phyloP scores from a whole-genome alignment of 2,329 filamentous ascomycete genomes.

The Juglanconis oblonga region DNA sequence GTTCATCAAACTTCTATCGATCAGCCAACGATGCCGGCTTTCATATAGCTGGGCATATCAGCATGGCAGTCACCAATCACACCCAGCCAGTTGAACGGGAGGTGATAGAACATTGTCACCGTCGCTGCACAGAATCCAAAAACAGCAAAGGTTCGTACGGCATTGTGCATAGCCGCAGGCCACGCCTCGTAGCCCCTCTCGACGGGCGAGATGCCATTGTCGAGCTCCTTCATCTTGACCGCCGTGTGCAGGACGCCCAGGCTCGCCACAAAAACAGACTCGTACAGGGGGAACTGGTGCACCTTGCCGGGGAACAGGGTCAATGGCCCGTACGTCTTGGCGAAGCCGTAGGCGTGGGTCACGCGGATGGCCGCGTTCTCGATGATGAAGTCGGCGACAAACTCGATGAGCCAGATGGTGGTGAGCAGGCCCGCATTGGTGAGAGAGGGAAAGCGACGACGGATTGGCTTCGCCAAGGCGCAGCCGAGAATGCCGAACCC shows the following conservation, averaged over 20 bases:
- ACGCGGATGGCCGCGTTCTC: neutral
- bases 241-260: neutral
- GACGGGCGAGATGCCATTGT: neutral
- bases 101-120: neutral
- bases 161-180: neutral
- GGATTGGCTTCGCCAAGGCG: neutral
- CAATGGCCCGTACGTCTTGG: neutral
- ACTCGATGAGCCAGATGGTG: neutral
- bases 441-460: neutral
- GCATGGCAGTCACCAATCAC: neutral
- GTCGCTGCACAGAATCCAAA: neutral
- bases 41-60: neutral
- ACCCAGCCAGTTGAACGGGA: neutral
- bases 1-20: too few species aligned
- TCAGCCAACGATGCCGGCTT: neutral
- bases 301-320: neutral
- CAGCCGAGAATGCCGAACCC: neutral
- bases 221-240: neutral
- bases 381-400: neutral
- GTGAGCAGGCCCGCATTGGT: neutral
- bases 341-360: neutral
- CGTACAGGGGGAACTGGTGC: neutral
- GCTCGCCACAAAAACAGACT: conserved; percentile 2
- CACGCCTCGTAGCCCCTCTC: neutral
- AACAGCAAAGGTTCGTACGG: neutral